phyloP scores from a whole-genome alignment of 805 yeast genomes.

The Wickerhamiella azyma region DNA sequence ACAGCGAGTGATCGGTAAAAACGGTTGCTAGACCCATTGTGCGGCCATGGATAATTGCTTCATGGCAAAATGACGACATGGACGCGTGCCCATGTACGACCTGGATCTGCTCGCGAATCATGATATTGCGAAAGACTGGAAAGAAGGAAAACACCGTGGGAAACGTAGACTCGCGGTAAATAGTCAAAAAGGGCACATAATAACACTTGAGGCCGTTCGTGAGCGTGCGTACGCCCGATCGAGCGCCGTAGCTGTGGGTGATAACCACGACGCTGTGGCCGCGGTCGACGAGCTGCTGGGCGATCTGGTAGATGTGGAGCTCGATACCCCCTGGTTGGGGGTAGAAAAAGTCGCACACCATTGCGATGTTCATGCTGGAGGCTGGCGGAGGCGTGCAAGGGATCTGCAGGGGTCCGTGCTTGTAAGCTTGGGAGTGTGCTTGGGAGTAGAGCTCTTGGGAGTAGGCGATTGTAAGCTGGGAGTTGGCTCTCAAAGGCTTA shows the following conservation, averaged over 20 bases:
- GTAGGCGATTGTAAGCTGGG: too few species aligned
- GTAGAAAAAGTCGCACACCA: slow-evolving; percentile 94
- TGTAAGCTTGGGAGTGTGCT: too few species aligned
- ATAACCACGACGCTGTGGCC: slow-evolving; percentile 81
- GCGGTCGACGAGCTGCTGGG: slow-evolving; percentile 56
- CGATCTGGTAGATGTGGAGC: slow-evolving; percentile 80
- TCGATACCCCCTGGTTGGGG: slow-evolving; percentile 99
- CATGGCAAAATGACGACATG: slow-evolving; percentile 73
- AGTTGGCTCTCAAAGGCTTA: too few species aligned
- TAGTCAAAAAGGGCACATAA: slow-evolving; percentile 67
- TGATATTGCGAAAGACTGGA: slow-evolving; percentile 72
- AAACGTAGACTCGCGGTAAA: slow-evolving; percentile 72
- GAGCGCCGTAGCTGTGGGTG: slow-evolving; percentile 75
- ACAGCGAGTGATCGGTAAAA: slow-evolving; percentile 89
- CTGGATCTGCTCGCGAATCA: slow-evolving; percentile 72
- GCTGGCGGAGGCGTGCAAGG: too few species aligned
- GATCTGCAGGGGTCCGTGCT: too few species aligned
- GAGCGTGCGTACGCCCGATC: slow-evolving; percentile 69
- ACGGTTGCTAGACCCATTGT: slow-evolving; percentile 88
- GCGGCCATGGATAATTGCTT: slow-evolving; percentile 79
- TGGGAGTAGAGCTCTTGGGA: too few species aligned
- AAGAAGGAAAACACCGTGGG: slow-evolving; percentile 85
- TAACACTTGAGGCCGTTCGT: slow-evolving; percentile 90
- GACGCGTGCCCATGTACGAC: slow-evolving; percentile 95
- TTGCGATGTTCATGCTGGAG: slow-evolving; percentile 27